Conservation (phyloP, 176 grass and related monocot genomes). For the Hordeum marinum region DNA sequence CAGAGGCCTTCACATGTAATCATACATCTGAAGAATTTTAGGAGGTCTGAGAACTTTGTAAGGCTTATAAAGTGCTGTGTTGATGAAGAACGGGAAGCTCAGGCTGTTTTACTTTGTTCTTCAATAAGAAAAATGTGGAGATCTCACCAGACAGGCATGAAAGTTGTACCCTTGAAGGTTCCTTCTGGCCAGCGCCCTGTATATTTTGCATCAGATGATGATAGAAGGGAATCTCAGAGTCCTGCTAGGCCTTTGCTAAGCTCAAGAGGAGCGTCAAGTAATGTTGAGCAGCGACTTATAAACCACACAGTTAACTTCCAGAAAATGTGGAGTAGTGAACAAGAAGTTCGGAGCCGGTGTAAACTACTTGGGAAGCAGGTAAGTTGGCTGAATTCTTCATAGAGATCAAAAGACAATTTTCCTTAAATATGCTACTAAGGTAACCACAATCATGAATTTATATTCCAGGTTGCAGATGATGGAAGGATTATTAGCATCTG, state of each 20-base stretch:
- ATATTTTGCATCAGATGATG: conserved; percentile 69
- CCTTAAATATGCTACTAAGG: neutral
- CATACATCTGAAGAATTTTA: conserved; percentile 91
- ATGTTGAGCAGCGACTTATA: conserved; percentile 48
- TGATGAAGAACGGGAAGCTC: conserved; percentile 55
- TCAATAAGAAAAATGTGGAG: conserved; percentile 91
- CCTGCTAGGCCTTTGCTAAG: conserved; percentile 68
- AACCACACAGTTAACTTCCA: conserved; percentile 70
- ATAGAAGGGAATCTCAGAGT: conserved; percentile 58
- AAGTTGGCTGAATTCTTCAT: conserved; percentile 17
- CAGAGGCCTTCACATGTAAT: conserved; percentile 80
- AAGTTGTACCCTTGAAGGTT: conserved; percentile 77
- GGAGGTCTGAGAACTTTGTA: conserved; percentile 76
- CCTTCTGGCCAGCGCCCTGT: conserved; percentile 67
- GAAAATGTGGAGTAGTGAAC: conserved; percentile 96
- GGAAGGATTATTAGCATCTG: conserved; percentile 76
- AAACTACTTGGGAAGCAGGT: conserved; percentile 96
- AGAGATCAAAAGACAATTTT: neutral
- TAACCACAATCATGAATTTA: conserved; percentile 15
- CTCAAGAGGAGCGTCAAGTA: conserved; percentile 60
- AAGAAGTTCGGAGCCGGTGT: conserved; percentile 67
- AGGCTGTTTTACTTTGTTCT: conserved; percentile 72
- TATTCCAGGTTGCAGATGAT: conserved; percentile 71
- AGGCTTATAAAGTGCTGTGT: conserved; percentile 71
- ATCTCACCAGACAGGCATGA: conserved; percentile 60